These are phyloP conservation scores for Aspergillus sparsus DNA, from an alignment of 495 filamentous ascomycete species.

Conservation along the genomic window DNA sequence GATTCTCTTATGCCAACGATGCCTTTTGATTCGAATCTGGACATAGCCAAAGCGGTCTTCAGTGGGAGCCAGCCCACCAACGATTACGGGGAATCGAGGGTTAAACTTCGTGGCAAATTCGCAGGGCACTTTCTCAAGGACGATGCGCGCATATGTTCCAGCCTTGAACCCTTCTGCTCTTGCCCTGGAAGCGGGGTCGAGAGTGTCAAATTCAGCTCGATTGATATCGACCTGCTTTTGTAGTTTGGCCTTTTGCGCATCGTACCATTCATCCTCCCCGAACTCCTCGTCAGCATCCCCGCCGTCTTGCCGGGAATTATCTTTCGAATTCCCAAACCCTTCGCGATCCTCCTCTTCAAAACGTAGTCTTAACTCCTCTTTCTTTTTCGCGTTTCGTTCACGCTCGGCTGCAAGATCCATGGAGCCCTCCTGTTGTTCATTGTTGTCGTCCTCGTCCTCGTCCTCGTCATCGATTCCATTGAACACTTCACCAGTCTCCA, in stretches of 20 bases:
- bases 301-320: slow-evolving; percentile 62
- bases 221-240: slow-evolving; percentile 96
- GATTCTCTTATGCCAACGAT: slow-evolving; percentile 99
- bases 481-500: slow-evolving; percentile 72
- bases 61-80: slow-evolving; percentile 85
- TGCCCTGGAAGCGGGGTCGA: slow-evolving; percentile 77
- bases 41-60: slow-evolving; percentile 96
- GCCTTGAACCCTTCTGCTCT: slow-evolving; percentile 87
- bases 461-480: slow-evolving; percentile 47
- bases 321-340: slow-evolving; percentile 84
- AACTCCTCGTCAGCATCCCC: slow-evolving; percentile 69
- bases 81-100: slow-evolving; percentile 78
- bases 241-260: slow-evolving; percentile 89
- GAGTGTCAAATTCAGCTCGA: slow-evolving; percentile 80
- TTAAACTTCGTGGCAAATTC: slow-evolving; percentile 91
- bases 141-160: slow-evolving; percentile 90
- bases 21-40: slow-evolving; percentile 92
- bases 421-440: slow-evolving; percentile 36
- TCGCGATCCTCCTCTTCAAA: slow-evolving; percentile 98
- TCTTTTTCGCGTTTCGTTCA: slow-evolving; percentile 83
- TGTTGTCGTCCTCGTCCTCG: slow-evolving; percentile 42
- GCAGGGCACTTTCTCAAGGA: slow-evolving; percentile 82
- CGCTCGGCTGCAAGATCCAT: slow-evolving; percentile 76
- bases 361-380: slow-evolving; percentile 89
- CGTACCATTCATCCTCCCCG: slow-evolving; percentile 98